Conservation (phyloP, 345 rosid genomes). For the Hibiscus tridactylites region DNA sequence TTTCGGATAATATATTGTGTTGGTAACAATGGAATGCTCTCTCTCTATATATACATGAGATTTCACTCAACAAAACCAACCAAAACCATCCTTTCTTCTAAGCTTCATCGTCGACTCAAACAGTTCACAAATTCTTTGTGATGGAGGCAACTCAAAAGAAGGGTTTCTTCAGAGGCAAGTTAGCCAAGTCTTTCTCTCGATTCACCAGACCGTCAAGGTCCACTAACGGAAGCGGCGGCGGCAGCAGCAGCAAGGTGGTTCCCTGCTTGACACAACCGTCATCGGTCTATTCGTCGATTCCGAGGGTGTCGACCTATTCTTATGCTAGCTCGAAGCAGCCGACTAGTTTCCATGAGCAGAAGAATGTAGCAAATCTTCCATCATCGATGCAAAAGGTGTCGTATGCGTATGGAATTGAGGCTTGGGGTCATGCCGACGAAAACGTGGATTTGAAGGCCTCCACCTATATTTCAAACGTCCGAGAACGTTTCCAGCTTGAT, state of each 20-base stretch:
- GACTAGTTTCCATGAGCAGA: background rate
- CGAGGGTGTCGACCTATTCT: background rate
- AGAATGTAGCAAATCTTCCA: background rate
- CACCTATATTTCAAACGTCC: constrained; percentile 27
- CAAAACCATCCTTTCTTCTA: background rate
- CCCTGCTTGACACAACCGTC: background rate
- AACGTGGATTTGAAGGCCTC: constrained; percentile 37
- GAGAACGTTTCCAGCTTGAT: background rate
- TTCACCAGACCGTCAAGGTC: background rate
- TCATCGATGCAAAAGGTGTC: constrained; percentile 1
- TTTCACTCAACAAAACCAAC: too few relatives aligned
- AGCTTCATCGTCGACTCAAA: background rate
- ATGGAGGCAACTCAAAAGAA: constrained; percentile 26
- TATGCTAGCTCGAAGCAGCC: constrained; percentile 5
- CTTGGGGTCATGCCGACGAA: constrained; percentile 21
- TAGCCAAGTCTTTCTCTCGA: constrained; percentile 18
- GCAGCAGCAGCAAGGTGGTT: constrained; percentile 16
- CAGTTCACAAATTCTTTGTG: background rate
- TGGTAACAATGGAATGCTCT: too few relatives aligned
- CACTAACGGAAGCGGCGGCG: background rate
- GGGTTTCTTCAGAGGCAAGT: constrained; percentile 20
- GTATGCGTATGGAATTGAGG: background rate
- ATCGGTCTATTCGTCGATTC: background rate
- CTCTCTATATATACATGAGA: too few relatives aligned
- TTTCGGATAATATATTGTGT: too few relatives aligned